phyloP scores from a whole-genome alignment of 2,329 filamentous ascomycete genomes.

The Daldinia sp. region DNA sequence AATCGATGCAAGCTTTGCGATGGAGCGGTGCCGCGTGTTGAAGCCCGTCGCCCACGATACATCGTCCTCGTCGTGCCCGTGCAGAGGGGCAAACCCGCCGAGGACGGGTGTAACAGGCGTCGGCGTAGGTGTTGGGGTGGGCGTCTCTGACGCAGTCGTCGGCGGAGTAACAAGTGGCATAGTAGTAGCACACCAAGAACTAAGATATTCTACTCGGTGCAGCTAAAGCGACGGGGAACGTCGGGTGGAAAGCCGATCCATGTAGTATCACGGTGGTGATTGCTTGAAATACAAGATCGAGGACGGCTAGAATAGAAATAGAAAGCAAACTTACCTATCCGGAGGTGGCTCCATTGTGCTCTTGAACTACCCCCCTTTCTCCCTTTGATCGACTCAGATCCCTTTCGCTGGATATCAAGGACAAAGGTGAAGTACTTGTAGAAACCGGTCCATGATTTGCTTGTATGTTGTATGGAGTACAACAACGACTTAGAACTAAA shows the following conservation, averaged over 20 bases:
- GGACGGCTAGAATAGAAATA: slow-evolving; percentile 23
- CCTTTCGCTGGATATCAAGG: slow-evolving; percentile 31
- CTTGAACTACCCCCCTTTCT: slow-evolving; percentile 1
- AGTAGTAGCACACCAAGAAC: slow-evolving; percentile 5
- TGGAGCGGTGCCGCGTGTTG: slow-evolving; percentile 43
- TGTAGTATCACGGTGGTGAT: not conserved
- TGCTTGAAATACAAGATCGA: slow-evolving; percentile 15
- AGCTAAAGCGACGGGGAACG: slow-evolving; percentile 13
- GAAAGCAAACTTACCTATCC: slow-evolving; percentile 48
- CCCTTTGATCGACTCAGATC: slow-evolving; percentile 29
- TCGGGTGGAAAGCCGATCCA: slow-evolving; percentile 12
- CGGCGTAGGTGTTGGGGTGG: slow-evolving; percentile 32
- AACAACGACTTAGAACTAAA: slow-evolving; percentile 6
- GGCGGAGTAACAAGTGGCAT: slow-evolving; percentile 19
- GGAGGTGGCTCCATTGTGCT: slow-evolving; percentile 49
- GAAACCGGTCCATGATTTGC: slow-evolving; percentile 25
- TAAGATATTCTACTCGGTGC: slow-evolving; percentile 3
- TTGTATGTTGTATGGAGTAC: slow-evolving; percentile 10
- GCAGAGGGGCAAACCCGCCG: slow-evolving; percentile 33
- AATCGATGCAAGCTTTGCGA: slow-evolving; percentile 41
- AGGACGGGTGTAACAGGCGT: slow-evolving; percentile 27
- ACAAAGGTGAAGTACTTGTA: slow-evolving; percentile 46
- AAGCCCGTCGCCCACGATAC: slow-evolving; percentile 47
- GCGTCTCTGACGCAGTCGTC: slow-evolving; percentile 9
- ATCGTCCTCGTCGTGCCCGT: slow-evolving; percentile 43